Base-by-base conservation (phyloP, 192 early-diverging fungal genomes). In the Entomortierella lignicola region DNA sequence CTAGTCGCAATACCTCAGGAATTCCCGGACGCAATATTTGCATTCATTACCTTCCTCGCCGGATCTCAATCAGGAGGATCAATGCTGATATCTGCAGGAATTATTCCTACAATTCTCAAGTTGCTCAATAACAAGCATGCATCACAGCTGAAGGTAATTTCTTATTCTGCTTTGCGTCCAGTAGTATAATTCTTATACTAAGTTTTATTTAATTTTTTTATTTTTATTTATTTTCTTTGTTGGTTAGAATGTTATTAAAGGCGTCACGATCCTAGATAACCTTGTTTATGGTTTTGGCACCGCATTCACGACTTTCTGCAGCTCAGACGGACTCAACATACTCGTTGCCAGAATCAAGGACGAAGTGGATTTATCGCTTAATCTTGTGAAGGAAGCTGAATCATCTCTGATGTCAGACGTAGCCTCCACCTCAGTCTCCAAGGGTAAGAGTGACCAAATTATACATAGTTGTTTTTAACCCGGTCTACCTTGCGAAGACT, bases 41-140 rank as follows among this genome's bases (percentile, higher is more conserved):
- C 85, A 0, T 92, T 98, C 63, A 74, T 97, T 32, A 81, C 91
- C 0, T 91, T 89, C 56, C 81, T 98, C 54, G 84, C 92, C 23
- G 85, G 87, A 60, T 94, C 90, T 30, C 92, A 91, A 70, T 85
- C 89, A 12, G 96, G 96, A 57, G 92, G 94, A 11, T 92, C 91
- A 51, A 95, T 97, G 91, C 74, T 99, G 11, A 92, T 96, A 44
- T 89, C 94, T 21, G 94, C 95, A 8, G 97, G 97, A 21, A 87
- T 97, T n/a, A 88, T 97, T 41, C 91, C 92, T 0, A 85, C 91
- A 0, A 83, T 99, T 55, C 82, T 94, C 25, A 81, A 90, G 29
- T 87, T 92, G 11, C 86, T 99, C 10, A 79, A 68, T 8, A 93
- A 94, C 80, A 85, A 85, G 43, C 80, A 87, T 18, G 37, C 70